These are phyloP conservation scores for Candida anglica DNA, from an alignment of 805 yeast genomes.

Conservation along the genomic window DNA sequence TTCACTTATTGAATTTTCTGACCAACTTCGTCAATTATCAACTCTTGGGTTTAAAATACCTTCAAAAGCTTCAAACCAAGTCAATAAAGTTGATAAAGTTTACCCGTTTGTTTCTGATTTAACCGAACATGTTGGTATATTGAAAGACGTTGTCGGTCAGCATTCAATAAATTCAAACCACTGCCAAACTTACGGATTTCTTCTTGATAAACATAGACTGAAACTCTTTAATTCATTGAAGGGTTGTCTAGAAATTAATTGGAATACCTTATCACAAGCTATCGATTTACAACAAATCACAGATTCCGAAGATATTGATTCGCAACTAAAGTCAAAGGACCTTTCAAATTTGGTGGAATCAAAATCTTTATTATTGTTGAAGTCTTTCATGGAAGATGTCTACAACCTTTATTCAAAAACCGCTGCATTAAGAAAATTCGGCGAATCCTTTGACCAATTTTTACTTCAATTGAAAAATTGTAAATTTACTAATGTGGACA, in stretches of 20 bases:
- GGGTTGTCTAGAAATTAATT: constrained; percentile 36
- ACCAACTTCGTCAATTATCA: constrained; percentile 51
- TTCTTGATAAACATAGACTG: constrained; percentile 34
- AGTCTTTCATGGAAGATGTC: constrained; percentile 18
- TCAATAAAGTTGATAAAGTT: constrained; percentile 47
- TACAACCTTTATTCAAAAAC: constrained; percentile 11
- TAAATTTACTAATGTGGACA: constrained; percentile 8
- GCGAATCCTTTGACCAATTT: background rate
- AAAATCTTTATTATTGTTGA: constrained; percentile 17
- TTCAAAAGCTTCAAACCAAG: constrained; percentile 38
- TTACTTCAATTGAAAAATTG: constrained; percentile 12
- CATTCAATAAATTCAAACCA: constrained; percentile 22
- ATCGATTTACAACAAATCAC: constrained; percentile 39
- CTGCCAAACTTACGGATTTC: constrained; percentile 37
- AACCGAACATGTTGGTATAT: constrained; percentile 45
- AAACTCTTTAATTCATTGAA: constrained; percentile 28
- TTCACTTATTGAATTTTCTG: constrained; percentile 36
- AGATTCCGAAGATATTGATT: constrained; percentile 2
- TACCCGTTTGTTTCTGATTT: constrained; percentile 57
- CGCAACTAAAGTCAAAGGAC: background rate
- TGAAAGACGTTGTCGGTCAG: constrained; percentile 23
- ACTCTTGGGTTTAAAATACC: constrained; percentile 58
- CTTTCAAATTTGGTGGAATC: constrained; percentile 14
- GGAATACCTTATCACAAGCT: constrained; percentile 52
- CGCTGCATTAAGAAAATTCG: constrained; percentile 6